Base-by-base conservation (phyloP, 2,329 filamentous ascomycete genomes). In the Cercospora zeae-maydis region DNA sequence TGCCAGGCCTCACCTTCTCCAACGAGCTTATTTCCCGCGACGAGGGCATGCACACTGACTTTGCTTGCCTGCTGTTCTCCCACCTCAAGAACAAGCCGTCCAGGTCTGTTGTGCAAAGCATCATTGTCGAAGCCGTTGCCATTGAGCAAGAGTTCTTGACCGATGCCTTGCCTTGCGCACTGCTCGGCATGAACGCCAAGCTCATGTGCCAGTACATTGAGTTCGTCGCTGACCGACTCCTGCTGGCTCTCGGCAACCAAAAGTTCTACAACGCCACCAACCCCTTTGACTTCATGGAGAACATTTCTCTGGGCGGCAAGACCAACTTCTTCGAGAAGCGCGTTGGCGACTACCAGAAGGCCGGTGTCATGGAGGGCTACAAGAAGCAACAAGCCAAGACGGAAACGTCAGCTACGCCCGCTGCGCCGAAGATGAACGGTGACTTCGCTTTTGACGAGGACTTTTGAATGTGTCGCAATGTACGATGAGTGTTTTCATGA, bases 321-420 rank as follows among this genome's bases (percentile, higher is more conserved):
- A 99, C 95, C 78, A 99, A 99, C 88, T 99, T 99, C 87, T 99
- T 99, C 78, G 95, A 99, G 89, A 99, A 99, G 90, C 92, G 95
- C 73, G 95, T 99, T 62, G 95, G 89, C 78, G 95, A 99, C 76
- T 99, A 99, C 86, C 95, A 99, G 82, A 99, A 99, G 86, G 93
- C 95, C 37, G 95, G 95, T 83, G 93, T 99, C 78, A 96, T 99
- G 92, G 89, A 89, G 74, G 93, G 90, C 81, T 90, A 88, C 72
- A 89, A 90, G 66, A 73, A 73, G 70, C 70, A 71, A 53, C 62
- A 72, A 79, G 75, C 77, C 11, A 73, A 74, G 67, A 70, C 68
- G 56, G 72, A 75, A 60, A 52, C 19, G 19, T 67, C 58, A 37
- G 64, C 76, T 5, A 71, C 75, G 19, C 69, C 77, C 52, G 79